Conservation (phyloP, 2,329 filamentous ascomycete species). For the Colletotrichum siamense region DNA sequence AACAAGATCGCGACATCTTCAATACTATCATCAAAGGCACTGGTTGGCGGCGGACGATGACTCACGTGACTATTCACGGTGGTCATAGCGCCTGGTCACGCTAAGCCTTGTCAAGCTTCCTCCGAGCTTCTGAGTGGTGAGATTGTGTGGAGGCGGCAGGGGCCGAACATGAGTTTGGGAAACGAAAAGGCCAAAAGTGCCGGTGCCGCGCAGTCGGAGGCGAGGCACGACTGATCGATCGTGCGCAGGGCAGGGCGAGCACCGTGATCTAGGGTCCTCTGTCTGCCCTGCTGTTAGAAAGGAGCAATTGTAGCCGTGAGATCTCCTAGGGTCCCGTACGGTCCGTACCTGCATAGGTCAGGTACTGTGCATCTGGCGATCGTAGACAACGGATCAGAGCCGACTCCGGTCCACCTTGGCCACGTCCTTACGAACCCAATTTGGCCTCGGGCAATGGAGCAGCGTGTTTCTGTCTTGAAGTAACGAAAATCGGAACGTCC, state of each 20-base stretch:
- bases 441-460: no score
- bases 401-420: neutral
- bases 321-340: neutral
- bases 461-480: neutral
- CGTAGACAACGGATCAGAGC: neutral
- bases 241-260: neutral
- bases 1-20: neutral
- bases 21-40: neutral
- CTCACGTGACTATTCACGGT: constrained; percentile 27
- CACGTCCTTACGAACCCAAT: neutral
- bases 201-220: neutral
- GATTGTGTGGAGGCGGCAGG: constrained; percentile 17
- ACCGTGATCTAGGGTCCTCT: neutral
- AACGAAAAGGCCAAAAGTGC: constrained; percentile 1
- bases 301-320: neutral
- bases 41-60: neutral
- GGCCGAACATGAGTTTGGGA: neutral
- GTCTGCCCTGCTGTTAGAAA: neutral
- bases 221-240: neutral
- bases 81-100: constrained; percentile 32
- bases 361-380: neutral
- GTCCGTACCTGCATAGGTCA: neutral
- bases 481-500: neutral
- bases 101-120: constrained; percentile 30
- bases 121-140: neutral